Conservation (phyloP, 129 eudicot genomes). For the Flaveria robusta region DNA sequence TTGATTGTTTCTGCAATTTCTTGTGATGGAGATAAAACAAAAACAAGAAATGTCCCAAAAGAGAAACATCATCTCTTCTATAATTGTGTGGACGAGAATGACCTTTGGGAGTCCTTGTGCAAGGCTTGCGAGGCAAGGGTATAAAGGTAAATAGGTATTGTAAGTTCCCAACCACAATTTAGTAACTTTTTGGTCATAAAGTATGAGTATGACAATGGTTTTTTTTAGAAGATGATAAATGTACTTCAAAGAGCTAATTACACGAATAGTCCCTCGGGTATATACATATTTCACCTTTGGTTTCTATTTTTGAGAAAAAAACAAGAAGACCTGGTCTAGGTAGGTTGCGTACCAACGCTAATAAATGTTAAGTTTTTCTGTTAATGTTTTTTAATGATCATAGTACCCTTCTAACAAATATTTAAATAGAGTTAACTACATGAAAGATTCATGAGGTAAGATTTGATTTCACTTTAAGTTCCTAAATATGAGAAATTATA, state of each 20-base stretch:
- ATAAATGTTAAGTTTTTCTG: too few species aligned
- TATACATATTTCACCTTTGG: too few species aligned
- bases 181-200: neutral
- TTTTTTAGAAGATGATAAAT: neutral
- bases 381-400: too few species aligned
- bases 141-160: neutral
- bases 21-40: conserved; percentile 27
- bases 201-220: neutral
- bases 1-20: conserved; percentile 6
- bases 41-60: conserved; percentile 10
- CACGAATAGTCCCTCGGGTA: too few species aligned
- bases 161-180: neutral
- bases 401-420: too few species aligned
- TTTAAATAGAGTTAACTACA: too few species aligned
- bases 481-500: too few species aligned
- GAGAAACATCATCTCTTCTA: conserved; percentile 5
- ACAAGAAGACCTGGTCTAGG: too few species aligned
- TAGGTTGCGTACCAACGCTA: too few species aligned
- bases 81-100: conserved; percentile 20
- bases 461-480: too few species aligned
- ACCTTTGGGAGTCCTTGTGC: neutral
- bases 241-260: neutral
- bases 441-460: too few species aligned
- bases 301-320: too few species aligned
- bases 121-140: neutral